Percentiles rank a stretch among this genome's conserved stretches.
Evolutionary conservation across 345 rosid species (phyloP).

Genomic region (Eucalyptus erythrocorys): DNA sequence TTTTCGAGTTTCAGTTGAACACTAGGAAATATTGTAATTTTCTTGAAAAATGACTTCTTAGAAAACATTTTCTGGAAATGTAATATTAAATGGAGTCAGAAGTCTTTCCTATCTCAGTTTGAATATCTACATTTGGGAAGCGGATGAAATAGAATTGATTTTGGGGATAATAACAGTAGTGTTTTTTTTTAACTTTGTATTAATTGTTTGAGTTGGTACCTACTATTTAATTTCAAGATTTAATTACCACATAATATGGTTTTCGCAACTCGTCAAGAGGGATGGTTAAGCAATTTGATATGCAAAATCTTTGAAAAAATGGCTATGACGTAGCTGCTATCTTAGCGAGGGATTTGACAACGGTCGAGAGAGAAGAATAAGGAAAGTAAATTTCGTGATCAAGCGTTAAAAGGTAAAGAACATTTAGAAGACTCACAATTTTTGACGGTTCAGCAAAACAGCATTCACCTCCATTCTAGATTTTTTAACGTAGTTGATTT

Average conservation of each 20-base stretch:
- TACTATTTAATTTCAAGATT: background rate
- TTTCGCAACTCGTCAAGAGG: background rate
- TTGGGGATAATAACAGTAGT: background rate
- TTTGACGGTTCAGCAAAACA: background rate
- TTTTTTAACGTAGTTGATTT: background rate
- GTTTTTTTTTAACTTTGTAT: background rate
- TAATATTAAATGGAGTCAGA: too few relatives aligned
- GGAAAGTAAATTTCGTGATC: background rate
- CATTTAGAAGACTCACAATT: background rate
- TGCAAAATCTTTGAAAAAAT: background rate
- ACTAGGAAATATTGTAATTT: fast-evolving
- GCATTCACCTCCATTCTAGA: background rate
- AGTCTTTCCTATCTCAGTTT: background rate
- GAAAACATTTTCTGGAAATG: too few relatives aligned
- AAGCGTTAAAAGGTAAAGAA: background rate
- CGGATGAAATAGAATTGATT: background rate
- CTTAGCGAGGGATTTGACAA: background rate
- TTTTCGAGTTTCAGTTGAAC: fast-evolving
- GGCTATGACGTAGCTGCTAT: background rate
- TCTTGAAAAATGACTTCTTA: too few relatives aligned
- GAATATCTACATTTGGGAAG: background rate
- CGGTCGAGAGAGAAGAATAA: background rate
- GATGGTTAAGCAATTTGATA: background rate
- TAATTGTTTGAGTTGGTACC: background rate
- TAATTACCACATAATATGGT: background rate